A percentile compares a stretch with the other conserved stretches of the same genome.
Conservation (phyloP, 176 grass and related monocot species). For the Aechmea fasciata region DNA sequence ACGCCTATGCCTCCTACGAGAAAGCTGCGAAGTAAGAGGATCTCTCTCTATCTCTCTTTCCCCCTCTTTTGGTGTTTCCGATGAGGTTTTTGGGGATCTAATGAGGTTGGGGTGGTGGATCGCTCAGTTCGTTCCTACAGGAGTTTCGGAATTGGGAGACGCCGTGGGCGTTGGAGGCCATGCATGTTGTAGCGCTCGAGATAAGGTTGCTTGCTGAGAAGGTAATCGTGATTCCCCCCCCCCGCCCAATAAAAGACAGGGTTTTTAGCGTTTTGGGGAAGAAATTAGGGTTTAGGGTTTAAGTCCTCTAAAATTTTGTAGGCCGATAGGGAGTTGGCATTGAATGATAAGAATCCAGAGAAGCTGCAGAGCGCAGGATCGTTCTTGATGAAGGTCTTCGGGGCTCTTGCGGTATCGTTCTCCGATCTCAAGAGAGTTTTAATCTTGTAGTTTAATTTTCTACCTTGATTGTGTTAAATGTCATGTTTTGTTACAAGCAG, state of each 20-base stretch:
- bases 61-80: constrained; percentile 1
- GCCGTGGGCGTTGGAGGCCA: constrained; percentile 81
- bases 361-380: constrained; percentile 80
- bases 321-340: constrained; percentile 74
- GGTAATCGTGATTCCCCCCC: constrained; percentile 27
- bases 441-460: too few species aligned
- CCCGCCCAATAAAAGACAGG: neutral
- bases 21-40: constrained; percentile 60
- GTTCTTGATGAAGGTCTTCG: constrained; percentile 89
- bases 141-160: constrained; percentile 98
- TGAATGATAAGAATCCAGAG: constrained; percentile 75
- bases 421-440: too few species aligned
- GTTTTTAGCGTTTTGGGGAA: neutral
- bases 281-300: constrained; percentile 18
- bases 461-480: too few species aligned
- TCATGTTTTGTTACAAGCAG: too few species aligned
- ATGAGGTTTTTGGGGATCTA: neutral
- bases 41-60: neutral
- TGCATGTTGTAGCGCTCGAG: constrained; percentile 71
- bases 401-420: constrained; percentile 50
- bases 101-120: constrained; percentile 16
- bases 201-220: constrained; percentile 89
- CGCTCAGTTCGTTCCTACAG: constrained; percentile 73
- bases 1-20: constrained; percentile 76
- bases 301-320: constrained; percentile 27